Conservation (phyloP, 164 flowering plant species). For the Liriodendron chinense region DNA sequence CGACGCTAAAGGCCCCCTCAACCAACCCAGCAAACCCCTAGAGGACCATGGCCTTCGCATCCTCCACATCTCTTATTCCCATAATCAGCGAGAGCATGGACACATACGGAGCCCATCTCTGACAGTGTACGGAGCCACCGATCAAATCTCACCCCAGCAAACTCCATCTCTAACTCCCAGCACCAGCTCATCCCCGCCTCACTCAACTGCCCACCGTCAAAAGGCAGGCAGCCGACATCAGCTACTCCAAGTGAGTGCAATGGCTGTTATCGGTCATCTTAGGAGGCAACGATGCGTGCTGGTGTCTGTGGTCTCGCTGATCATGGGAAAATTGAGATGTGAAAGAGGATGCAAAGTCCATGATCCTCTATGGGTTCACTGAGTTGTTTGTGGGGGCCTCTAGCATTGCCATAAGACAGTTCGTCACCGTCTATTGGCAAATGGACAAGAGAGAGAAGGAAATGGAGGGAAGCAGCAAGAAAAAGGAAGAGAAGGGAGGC, state of each 20-base stretch:
- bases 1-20: no score
- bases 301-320: constrained; percentile 27
- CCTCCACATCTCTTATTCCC: no score
- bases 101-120: no score
- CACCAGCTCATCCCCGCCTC: not conserved
- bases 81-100: no score
- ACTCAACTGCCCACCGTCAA: not conserved
- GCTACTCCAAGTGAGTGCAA: no score
- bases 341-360: constrained; percentile 20
- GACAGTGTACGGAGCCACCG: no score
- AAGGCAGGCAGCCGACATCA: constrained; percentile 1
- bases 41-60: no score
- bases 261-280: no score
- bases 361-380: no score
- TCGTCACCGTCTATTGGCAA: constrained; percentile 30
- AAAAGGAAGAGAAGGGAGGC: not conserved
- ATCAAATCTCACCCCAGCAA: no score
- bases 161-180: not conserved
- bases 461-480: not conserved
- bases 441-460: constrained; percentile 27
- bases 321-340: constrained; percentile 32
- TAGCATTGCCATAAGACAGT: constrained; percentile 34
- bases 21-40: no score
- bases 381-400: constrained; percentile 30
- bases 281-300: no score